Percentiles rank a stretch among this genome's conserved stretches.
These are phyloP conservation scores for Discostella stelligeroides DNA, from an alignment of 108 stramenopile species.

Conservation along the genomic window DNA sequence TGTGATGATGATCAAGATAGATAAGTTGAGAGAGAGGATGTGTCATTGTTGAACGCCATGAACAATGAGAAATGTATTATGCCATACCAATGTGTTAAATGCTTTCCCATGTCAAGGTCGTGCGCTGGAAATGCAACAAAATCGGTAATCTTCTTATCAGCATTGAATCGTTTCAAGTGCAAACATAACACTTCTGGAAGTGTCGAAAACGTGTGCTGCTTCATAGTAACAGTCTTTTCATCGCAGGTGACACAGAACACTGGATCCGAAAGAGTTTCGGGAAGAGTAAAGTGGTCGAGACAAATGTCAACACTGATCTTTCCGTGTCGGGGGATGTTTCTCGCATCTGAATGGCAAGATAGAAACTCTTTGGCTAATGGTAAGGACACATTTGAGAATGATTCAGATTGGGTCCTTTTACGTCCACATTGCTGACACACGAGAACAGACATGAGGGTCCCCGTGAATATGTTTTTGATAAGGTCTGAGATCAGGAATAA, in stretches of 20 bases:
- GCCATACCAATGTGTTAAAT: slow-evolving; percentile 72
- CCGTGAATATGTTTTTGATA: slow-evolving; percentile 71
- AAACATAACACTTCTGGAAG: slow-evolving; percentile 78
- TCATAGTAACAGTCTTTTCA: slow-evolving; percentile 57
- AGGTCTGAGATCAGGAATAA: slow-evolving; percentile 37
- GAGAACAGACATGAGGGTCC: slow-evolving; percentile 72
- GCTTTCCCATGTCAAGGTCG: slow-evolving; percentile 72
- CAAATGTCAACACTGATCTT: slow-evolving; percentile 57
- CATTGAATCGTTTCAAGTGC: slow-evolving; percentile 85
- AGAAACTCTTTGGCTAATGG: slow-evolving; percentile 64
- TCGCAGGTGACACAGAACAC: slow-evolving; percentile 68
- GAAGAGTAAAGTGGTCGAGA: slow-evolving; percentile 64
- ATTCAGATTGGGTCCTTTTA: slow-evolving; percentile 65
- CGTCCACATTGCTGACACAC: slow-evolving; percentile 72
- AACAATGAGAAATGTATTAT: not conserved
- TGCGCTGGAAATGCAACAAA: slow-evolving; percentile 75
- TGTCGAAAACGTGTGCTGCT: slow-evolving; percentile 76
- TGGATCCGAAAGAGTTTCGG: slow-evolving; percentile 63
- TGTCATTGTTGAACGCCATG: too few relatives aligned
- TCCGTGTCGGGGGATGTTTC: slow-evolving; percentile 8
- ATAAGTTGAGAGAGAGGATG: too few relatives aligned
- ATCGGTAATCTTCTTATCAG: slow-evolving; percentile 74
- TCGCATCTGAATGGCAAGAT: slow-evolving; percentile 48
- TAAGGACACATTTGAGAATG: slow-evolving; percentile 78
- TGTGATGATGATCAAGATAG: not conserved